These are phyloP conservation scores for Suhomyces bribrorum DNA, from an alignment of 1,139 yeast species.

Conservation along the genomic window DNA sequence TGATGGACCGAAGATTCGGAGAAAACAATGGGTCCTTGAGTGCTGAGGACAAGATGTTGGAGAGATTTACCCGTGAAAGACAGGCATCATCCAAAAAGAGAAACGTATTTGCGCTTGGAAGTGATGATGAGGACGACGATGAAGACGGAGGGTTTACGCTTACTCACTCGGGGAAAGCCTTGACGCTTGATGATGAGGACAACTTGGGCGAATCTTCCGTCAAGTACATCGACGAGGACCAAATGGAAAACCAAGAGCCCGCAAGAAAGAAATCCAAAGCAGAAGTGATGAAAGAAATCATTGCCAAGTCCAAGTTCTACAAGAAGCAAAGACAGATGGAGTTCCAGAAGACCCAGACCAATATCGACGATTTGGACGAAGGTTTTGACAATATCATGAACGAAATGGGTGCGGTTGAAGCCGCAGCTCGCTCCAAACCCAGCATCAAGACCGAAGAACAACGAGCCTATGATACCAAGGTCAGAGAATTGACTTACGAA, in stretches of 20 bases:
- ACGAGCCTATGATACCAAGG: constrained; percentile 69
- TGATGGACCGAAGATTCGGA: constrained; percentile 89
- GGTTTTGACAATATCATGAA: constrained; percentile 77
- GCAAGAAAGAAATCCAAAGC: constrained; percentile 79
- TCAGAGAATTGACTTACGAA: constrained; percentile 79
- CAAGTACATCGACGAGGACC: constrained; percentile 40
- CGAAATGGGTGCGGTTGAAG: constrained; percentile 39
- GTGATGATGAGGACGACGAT: constrained; percentile 67
- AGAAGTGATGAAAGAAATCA: constrained; percentile 95
- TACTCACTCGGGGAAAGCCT: constrained; percentile 79
- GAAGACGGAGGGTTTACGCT: constrained; percentile 51
- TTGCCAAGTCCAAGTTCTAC: constrained; percentile 89
- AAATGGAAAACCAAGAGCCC: constrained; percentile 30
- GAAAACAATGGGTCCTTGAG: constrained; percentile 72
- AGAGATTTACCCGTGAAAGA: constrained; percentile 87
- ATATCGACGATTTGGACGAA: constrained; percentile 75
- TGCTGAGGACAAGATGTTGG: constrained; percentile 92
- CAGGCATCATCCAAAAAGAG: constrained; percentile 55
- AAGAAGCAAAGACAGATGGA: constrained; percentile 85
- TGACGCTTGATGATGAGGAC: constrained; percentile 44
- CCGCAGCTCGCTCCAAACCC: constrained; percentile 21
- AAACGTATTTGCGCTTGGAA: constrained; percentile 62
- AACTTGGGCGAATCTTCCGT: constrained; percentile 21
- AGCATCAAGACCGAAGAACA: constrained; percentile 46
- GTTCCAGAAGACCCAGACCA: constrained; percentile 67